Conservation (phyloP, 2,329 filamentous ascomycete genomes). For the Talaromyces islandicus region DNA sequence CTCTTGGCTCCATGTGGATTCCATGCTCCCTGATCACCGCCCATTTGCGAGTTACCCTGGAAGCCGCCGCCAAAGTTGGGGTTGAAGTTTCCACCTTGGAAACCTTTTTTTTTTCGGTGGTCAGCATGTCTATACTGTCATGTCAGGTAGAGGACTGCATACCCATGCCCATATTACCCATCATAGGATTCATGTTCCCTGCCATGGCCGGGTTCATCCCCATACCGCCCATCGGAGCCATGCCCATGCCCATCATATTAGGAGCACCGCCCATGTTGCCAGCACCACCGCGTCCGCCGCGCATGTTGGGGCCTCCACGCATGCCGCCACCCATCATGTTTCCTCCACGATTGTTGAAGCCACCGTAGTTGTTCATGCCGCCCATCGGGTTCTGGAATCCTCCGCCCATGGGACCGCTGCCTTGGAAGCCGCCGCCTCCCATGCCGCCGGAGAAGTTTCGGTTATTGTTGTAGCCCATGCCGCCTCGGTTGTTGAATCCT, state of each 20-base stretch:
- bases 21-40: constrained; percentile 55
- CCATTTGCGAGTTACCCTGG: constrained; percentile 50
- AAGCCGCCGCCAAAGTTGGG: constrained; percentile 49
- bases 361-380: constrained; percentile 46
- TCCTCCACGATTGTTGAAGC: constrained; percentile 47
- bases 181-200: constrained; percentile 56
- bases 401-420: constrained; percentile 37
- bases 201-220: constrained; percentile 48
- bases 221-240: constrained; percentile 48
- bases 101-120: constrained; percentile 39
- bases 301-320: constrained; percentile 52
- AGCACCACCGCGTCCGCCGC: constrained; percentile 55
- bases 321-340: constrained; percentile 49
- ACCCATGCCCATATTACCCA: constrained; percentile 46
- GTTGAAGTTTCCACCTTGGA: constrained; percentile 69
- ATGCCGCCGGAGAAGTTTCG: constrained; percentile 44
- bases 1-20: constrained; percentile 79
- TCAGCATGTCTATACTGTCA: constrained; percentile 14
- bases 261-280: constrained; percentile 31
- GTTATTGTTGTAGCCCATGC: constrained; percentile 42
- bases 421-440: constrained; percentile 32
- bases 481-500: constrained; percentile 40
- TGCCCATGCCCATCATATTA: constrained; percentile 47
- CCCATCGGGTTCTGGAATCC: constrained; percentile 50
- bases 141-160: constrained; percentile 29